These are phyloP conservation scores for Aegilops speltoides DNA, from an alignment of 176 grass and related monocot genomes.

Conservation along the genomic window DNA sequence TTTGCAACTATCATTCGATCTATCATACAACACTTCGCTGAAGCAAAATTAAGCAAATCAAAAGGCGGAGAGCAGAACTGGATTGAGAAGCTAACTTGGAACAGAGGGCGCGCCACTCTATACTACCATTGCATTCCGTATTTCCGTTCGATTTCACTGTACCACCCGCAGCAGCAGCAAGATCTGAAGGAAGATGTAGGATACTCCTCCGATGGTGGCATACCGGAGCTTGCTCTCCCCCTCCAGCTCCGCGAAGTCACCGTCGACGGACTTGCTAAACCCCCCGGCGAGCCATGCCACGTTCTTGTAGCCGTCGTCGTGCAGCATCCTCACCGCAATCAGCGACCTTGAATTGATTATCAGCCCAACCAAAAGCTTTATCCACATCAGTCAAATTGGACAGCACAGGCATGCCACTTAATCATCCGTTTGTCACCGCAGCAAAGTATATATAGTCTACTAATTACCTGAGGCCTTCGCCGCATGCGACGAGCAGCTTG, in stretches of 20 bases:
- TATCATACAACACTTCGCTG: background rate
- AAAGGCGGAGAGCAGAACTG: background rate
- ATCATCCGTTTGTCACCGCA: background rate
- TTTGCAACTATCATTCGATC: background rate
- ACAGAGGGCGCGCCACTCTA: background rate
- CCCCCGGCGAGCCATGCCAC: constrained; percentile 85
- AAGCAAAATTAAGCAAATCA: background rate
- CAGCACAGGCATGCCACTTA: background rate
- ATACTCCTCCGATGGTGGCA: constrained; percentile 77
- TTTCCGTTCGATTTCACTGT: constrained; percentile 1
- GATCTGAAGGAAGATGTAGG: constrained; percentile 85
- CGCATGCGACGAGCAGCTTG: constrained; percentile 82
- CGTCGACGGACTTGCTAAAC: constrained; percentile 67
- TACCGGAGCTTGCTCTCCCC: constrained; percentile 79
- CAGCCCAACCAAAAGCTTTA: background rate
- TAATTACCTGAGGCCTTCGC: constrained; percentile 83
- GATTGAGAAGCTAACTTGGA: background rate
- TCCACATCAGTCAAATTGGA: background rate
- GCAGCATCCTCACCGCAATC: constrained; percentile 77
- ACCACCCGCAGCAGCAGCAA: constrained; percentile 63
- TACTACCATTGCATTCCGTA: too few species aligned
- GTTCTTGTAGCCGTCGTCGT: constrained; percentile 78
- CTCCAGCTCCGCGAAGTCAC: constrained; percentile 61
- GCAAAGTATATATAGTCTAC: background rate
- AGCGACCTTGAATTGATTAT: constrained; percentile 52